These are phyloP conservation scores for Microstegium vimineum DNA, from an alignment of 176 grass and related monocot species.

Conservation along the genomic window DNA sequence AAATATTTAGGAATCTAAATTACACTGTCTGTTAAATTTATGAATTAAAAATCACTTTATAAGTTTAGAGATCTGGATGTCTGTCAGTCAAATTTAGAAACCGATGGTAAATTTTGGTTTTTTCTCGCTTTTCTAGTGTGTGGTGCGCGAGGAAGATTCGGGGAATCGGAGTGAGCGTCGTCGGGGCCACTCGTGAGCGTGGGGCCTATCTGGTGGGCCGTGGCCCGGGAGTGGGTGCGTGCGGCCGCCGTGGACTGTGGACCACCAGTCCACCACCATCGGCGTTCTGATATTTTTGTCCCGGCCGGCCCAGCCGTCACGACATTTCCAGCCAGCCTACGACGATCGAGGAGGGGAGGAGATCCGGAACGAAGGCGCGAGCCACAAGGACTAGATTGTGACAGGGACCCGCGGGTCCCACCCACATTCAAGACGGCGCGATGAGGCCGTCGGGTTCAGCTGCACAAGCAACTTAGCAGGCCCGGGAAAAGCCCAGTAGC, in stretches of 20 bases:
- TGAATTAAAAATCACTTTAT: too few species aligned
- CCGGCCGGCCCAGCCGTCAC: background rate
- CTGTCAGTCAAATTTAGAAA: too few species aligned
- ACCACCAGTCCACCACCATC: background rate
- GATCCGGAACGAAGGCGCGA: background rate
- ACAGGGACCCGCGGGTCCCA: background rate
- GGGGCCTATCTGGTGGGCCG: background rate
- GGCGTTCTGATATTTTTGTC: constrained; percentile 4
- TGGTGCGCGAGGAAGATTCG: constrained; percentile 18
- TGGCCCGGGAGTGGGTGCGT: background rate
- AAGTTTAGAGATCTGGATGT: too few species aligned
- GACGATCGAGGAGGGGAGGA: background rate
- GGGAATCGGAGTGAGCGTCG: background rate
- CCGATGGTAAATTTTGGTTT: too few species aligned
- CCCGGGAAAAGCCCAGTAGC: background rate
- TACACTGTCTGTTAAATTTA: too few species aligned
- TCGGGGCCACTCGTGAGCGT: background rate
- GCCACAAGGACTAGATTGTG: background rate
- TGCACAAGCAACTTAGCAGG: background rate
- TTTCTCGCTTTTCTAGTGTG: too few species aligned
- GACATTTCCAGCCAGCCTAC: background rate
- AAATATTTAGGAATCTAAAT: too few species aligned
- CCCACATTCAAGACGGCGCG: background rate
- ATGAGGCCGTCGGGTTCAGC: background rate
- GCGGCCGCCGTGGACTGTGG: background rate